Evolutionary conservation across 2,329 filamentous ascomycete genomes (phyloP), one percentile per base, ranked within the genome.

Genomic region (Allantophomopsis lycopodina): DNA sequence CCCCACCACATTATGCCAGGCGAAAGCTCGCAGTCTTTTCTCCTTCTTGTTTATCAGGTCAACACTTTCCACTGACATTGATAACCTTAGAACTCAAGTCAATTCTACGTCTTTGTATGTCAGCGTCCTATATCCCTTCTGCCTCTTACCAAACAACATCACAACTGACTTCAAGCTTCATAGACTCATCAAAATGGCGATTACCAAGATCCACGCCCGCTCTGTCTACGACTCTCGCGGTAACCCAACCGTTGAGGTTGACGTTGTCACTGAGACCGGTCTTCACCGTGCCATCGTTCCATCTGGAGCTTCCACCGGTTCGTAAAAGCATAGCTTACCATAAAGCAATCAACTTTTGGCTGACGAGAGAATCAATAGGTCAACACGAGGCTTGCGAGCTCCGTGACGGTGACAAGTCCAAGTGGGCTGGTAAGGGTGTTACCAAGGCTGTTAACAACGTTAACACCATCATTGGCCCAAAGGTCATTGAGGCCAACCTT

Each of bases 181-280:
- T 10, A 28, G 23, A 28, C 23, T 31, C 31, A 41, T 55, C 66
- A 88, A 61, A 52, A 98, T 98, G 91, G 71, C 83, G 58, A 85
- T 91, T 66, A 78, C 79, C 65, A 89, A 88, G 74, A 76, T 91
- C 61, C 83, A 88, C 76, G 84, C 83, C 60, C 83, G 91, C 62
- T 88, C 82, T 60, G 87, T 98, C 72, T 98, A 89, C 78, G 91
- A 98, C 77, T 96, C 91, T 64, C 89, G 91, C 62, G 77, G 77
- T 63, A 98, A 98, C 80, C 91, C 91, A 59, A 98, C 91, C 61
- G 89, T 95, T 60, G 89, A 96, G 76, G 89, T 96, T 58, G 89
- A 95, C 63, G 78, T 95, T 55, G 83, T 94, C 68, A 95, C 88
- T 55, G 86, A 94, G 71, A 93, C 83, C 56, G 89, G 89, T 60